Base-by-base conservation (phyloP, 169 alveolate species). In the Perkinsus marinus region DNA sequence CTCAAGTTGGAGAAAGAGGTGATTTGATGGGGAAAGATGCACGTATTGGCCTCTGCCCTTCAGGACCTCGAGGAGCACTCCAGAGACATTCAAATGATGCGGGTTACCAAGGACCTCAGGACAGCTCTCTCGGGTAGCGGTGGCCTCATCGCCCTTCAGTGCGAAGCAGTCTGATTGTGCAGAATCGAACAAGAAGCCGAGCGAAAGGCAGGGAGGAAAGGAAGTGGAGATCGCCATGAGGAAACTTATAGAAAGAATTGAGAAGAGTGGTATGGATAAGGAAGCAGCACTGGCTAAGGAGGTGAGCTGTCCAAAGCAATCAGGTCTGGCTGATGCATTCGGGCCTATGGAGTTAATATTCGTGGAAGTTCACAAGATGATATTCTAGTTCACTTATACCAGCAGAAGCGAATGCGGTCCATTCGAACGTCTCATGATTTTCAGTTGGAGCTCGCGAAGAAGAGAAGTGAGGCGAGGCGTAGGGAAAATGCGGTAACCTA, bases 71-170 rank as follows among this genome's bases (percentile, higher is more conserved):
- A 91, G 92, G 96, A 94, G 90, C 68, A 94, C 30, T 92, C 95
- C 47, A 94, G 92, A 43, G 95, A 94, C 57, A 93, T 94, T 13
- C 96, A 94, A 43, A 92, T 94, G 93, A 93, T 94, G 41, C 93
- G 96, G 34, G 93, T 94, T 57, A 94, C 96, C 69, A 93, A 93
- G 91, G 94, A 92, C 47, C 92, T 92, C 89, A 93, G 92, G 90
- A 41, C 90, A 39, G 68, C 89, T 16, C 39, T 92, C 22, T 90
- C 90, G 68, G 89, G 93, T 41, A 5, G 5, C 38, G 22, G 93
- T 41, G 0, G 5, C 38, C 30, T 26, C 79, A 6, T 30, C 3
- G 26, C 79, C 5, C 37, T 26, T 13, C 26, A 2, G 3, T 13
- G 79, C 7, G 26, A 19, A 2, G 22, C 36, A 13, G 3, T 13